phyloP scores from a whole-genome alignment of 768 basidiomycete genomes.

The Boletus huronensis region DNA sequence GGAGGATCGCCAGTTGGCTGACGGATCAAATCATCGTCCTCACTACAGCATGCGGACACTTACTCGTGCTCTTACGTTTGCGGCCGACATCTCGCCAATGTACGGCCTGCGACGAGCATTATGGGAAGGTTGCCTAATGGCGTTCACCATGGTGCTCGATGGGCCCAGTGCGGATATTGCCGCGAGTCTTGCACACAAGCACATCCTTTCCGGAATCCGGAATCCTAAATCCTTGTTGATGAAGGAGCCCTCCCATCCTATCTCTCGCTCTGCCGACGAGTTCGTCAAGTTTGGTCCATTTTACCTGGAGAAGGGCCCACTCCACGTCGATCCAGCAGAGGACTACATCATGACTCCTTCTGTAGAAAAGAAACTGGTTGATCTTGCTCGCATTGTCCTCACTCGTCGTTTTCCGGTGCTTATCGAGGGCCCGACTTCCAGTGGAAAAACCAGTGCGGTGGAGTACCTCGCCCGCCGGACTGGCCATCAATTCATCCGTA shows the following conservation, averaged over 20 bases:
- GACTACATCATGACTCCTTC: constrained; percentile 96
- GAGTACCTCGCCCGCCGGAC: constrained; percentile 92
- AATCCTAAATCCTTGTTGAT: constrained; percentile 74
- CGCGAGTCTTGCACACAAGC: constrained; percentile 63
- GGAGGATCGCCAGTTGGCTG: constrained; percentile 74
- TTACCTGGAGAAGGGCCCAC: constrained; percentile 77
- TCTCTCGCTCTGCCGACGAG: constrained; percentile 43
- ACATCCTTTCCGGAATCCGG: constrained; percentile 74
- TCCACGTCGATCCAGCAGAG: constrained; percentile 59
- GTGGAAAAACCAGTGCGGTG: constrained; percentile 95
- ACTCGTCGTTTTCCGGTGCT: constrained; percentile 90
- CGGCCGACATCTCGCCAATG: constrained; percentile 69
- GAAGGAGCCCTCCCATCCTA: constrained; percentile 61
- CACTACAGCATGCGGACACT: constrained; percentile 98
- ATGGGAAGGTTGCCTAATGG: constrained; percentile 98
- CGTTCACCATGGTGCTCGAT: constrained; percentile 95
- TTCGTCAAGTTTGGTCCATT: constrained; percentile 89
- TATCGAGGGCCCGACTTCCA: constrained; percentile 97
- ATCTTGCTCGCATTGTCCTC: constrained; percentile 87
- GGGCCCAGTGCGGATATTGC: constrained; percentile 64
- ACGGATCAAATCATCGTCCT: constrained; percentile 88
- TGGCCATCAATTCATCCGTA: constrained; percentile 93
- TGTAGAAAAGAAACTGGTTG: constrained; percentile 89
- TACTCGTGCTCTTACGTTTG: constrained; percentile 85
- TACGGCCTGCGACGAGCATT: constrained; percentile 84